Evolutionary conservation across 1,139 yeast genomes (phyloP).

Genomic region (Candida albicans): DNA sequence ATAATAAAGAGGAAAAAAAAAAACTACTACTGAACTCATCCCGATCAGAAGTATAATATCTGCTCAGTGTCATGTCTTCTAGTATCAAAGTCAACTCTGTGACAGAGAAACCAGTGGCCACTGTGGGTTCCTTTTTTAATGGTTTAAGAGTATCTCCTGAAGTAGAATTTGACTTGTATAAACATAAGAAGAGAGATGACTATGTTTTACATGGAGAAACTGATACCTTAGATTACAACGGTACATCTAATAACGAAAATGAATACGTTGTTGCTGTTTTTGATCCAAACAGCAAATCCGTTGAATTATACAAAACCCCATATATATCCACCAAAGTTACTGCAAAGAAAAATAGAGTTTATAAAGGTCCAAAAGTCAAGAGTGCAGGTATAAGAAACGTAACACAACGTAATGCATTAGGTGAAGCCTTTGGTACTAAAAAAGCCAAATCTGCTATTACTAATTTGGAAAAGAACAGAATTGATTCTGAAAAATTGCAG

Average conservation of each 20-base stretch:
- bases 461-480: constrained; percentile 76
- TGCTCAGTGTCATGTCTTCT: constrained; percentile 5
- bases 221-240: constrained; percentile 70
- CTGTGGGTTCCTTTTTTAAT: constrained; percentile 65
- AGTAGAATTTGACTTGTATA: constrained; percentile 63
- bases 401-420: constrained; percentile 75
- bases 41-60: neutral
- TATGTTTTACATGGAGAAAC: constrained; percentile 76
- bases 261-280: constrained; percentile 67
- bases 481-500: constrained; percentile 79
- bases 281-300: constrained; percentile 57
- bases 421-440: constrained; percentile 96
- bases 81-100: constrained; percentile 13
- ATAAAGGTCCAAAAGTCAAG: constrained; percentile 62
- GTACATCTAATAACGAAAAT: constrained; percentile 48
- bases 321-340: constrained; percentile 55
- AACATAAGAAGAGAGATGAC: constrained; percentile 48
- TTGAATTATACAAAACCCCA: constrained; percentile 65
- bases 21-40: constrained; percentile 2
- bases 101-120: constrained; percentile 34
- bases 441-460: constrained; percentile 90
- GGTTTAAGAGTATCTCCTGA: constrained; percentile 65
- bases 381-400: constrained; percentile 53
- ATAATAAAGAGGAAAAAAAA: constrained; percentile 4
- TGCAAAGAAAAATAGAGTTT: constrained; percentile 51